Conservation (phyloP, 306 rosid genomes). For the Bauhinia variegata region DNA sequence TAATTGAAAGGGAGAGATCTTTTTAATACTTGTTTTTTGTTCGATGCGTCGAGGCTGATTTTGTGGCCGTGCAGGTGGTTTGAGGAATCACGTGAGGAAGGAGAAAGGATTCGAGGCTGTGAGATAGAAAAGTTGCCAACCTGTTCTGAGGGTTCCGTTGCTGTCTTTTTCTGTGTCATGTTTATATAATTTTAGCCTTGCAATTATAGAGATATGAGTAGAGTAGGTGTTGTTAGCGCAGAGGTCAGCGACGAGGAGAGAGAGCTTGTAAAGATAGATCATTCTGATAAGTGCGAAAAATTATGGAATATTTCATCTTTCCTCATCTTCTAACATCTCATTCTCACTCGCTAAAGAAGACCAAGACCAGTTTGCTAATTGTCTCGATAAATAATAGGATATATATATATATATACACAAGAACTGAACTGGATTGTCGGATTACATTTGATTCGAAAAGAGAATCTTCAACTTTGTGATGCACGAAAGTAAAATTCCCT, state of each 20-base stretch:
- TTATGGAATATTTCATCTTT: conserved; percentile 39
- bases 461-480: conserved; percentile 28
- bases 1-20: too few species aligned
- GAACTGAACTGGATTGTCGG: conserved; percentile 17
- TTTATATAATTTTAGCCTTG: conserved; percentile 44
- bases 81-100: conserved; percentile 80
- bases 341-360: neutral
- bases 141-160: conserved; percentile 42
- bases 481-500: conserved; percentile 7
- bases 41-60: conserved; percentile 44
- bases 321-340: conserved; percentile 47
- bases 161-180: conserved; percentile 60
- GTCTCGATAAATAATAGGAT: too few species aligned
- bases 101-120: conserved; percentile 57
- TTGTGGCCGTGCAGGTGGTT: conserved; percentile 64
- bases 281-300: conserved; percentile 1
- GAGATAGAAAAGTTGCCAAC: conserved; percentile 57
- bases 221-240: conserved; percentile 44
- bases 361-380: too few species aligned
- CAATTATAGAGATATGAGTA: conserved; percentile 47
- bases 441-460: neutral
- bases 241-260: conserved; percentile 43
- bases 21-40: conserved; percentile 21
- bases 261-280: conserved; percentile 47
- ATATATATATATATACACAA: too few species aligned